Conservation (phyloP, 2,329 filamentous ascomycete genomes). For the Ceratocystis lukuohia region DNA sequence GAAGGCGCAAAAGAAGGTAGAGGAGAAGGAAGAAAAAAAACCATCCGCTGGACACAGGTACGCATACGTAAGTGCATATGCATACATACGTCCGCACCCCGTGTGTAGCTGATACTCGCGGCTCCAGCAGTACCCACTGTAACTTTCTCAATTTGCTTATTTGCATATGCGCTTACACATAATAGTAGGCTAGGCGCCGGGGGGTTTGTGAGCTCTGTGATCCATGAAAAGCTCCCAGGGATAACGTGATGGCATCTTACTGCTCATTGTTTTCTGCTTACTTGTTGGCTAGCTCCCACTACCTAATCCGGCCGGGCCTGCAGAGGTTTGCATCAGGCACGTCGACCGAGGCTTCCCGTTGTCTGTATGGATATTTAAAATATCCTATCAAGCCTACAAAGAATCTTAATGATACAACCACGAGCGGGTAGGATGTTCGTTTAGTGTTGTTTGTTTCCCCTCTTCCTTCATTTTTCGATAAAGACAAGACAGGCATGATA, state of each 20-base stretch:
- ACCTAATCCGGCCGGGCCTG: not conserved
- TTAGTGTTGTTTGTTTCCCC: not conserved
- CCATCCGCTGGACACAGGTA: not conserved
- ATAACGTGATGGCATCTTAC: too few relatives aligned
- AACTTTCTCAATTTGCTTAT: not conserved
- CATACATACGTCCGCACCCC: not conserved
- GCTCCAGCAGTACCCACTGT: too few relatives aligned
- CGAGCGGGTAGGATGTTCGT: not conserved
- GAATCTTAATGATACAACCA: not conserved
- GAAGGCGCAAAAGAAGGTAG: not conserved
- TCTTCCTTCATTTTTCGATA: not conserved
- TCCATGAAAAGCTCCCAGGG: too few relatives aligned
- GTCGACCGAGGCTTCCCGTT: not conserved
- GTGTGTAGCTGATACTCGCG: not conserved
- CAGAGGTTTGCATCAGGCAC: not conserved
- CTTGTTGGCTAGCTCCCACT: not conserved
- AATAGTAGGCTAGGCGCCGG: not conserved
- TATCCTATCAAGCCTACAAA: too few relatives aligned
- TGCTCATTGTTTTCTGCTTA: too few relatives aligned
- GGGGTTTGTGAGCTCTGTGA: too few relatives aligned
- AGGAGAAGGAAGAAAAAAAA: not conserved
- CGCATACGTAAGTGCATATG: not conserved
- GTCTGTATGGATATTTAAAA: not conserved
- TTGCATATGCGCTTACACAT: not conserved
- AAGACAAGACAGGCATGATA: not conserved